Percentiles rank a stretch among this genome's conserved stretches.
These are phyloP conservation scores for Naganishia kalamii DNA, from an alignment of 768 basidiomycete species.

Conservation along the genomic window DNA sequence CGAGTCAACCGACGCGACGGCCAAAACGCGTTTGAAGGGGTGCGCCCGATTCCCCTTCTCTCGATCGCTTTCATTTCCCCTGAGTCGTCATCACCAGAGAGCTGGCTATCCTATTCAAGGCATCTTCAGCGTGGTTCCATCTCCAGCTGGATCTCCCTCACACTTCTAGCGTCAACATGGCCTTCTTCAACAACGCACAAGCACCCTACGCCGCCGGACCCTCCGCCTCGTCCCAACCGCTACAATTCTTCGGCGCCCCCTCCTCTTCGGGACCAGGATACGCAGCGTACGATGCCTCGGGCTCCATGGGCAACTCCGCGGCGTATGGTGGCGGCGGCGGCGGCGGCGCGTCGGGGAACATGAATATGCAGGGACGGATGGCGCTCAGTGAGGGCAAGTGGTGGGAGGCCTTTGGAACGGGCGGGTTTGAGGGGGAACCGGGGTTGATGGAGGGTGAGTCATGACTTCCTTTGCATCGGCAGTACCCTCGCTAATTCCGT, in stretches of 20 bases:
- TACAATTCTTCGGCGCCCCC: constrained; percentile 43
- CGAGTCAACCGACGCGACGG: background rate
- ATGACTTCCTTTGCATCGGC: background rate
- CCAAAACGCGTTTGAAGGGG: background rate
- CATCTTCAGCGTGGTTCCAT: too few relatives aligned
- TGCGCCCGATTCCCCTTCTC: background rate
- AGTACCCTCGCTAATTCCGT: background rate
- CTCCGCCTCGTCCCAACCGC: constrained; percentile 29
- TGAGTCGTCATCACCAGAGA: background rate
- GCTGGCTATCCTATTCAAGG: background rate
- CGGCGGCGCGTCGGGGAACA: constrained; percentile 48
- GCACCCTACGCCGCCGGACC: constrained; percentile 5
- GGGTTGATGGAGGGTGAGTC: constrained; percentile 82
- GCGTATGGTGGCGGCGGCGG: constrained; percentile 52
- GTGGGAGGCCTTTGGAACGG: constrained; percentile 96
- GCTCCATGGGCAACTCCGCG: constrained; percentile 47
- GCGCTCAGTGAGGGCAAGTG: constrained; percentile 71
- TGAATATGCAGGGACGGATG: constrained; percentile 52
- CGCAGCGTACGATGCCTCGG: constrained; percentile 28
- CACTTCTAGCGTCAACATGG: constrained; percentile 4
- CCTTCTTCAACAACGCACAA: constrained; percentile 20
- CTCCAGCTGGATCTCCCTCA: too few relatives aligned
- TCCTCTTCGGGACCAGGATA: constrained; percentile 33
- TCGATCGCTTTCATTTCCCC: background rate
- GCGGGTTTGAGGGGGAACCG: constrained; percentile 90